Evolutionary conservation across 768 basidiomycete species (phyloP), one percentile per base, ranked within the genome.

Genomic region (Obba rivulosa): DNA sequence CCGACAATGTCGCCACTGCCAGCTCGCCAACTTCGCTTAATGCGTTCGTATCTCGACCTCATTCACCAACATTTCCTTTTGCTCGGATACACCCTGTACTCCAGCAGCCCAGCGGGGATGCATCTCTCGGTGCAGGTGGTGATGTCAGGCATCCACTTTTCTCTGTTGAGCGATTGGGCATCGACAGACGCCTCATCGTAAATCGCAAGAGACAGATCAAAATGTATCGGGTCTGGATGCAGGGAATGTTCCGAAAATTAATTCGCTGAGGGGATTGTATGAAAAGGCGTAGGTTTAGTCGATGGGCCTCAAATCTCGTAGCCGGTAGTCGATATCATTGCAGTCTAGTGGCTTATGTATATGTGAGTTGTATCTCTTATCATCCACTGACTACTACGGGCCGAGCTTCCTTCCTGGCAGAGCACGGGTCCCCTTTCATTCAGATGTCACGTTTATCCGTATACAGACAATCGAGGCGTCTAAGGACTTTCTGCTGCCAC

Each of bases 191-290:
- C 37, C 68, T 99, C 48, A 74, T 98, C 38, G 84, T 99, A 45
- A 99, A 99, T 61, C 76, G 96, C 40, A 97, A 96, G 68, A 74
- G 90, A 50, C 87, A 93, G 68, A 69, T 96, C 43, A 95, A 95
- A 67, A 99, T 99, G 96, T 97, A 95, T 63, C 75, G 96, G 40
- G 87, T 93, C 0, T 95, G 92, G 92, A 81, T 93, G 83, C 92
- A 94, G 66, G 89, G 80, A 0, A 86, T 84, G 61, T 92, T 92
- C 60, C 71, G 73, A 50, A 88, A 85, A 62, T 34, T 73, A 41
- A 13, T 22, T 34, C 28, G 18, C 17, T 43, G n/a, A 20, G 17
- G 20, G 16, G 38, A 20, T 4, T 38, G 20, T 38, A 7, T 16
- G 4, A 5, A 38, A n/a, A 7, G 5, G 37, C 16, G 7, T 38